Evolutionary conservation across 208 protist species (phyloP).

Genomic region (Trypanosoma rangeli): DNA sequence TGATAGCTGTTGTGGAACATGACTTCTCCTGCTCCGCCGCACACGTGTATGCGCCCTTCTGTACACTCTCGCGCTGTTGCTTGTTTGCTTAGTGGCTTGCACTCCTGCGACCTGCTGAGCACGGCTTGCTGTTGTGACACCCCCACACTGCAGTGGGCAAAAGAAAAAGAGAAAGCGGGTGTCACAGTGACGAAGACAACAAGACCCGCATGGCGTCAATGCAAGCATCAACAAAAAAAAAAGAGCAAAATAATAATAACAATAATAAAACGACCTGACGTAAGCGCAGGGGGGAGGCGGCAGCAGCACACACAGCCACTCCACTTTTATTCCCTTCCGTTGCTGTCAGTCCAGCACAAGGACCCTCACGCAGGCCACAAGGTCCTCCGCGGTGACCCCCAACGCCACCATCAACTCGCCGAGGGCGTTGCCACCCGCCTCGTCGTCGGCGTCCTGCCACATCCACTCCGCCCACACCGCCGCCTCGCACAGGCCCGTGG

Average conservation of each 20-base stretch:
- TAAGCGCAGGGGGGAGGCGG: no score
- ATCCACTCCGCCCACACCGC: conserved; percentile 29
- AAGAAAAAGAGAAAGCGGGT: conserved; percentile 10
- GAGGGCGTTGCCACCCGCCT: conserved; percentile 33
- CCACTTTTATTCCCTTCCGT: background rate
- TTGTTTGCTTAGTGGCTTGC: background rate
- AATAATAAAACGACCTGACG: no score
- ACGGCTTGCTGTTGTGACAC: conserved; percentile 6
- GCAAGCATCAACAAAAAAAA: background rate
- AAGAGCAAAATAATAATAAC: no score
- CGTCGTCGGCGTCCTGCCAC: conserved; percentile 15
- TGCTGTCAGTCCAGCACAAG: conserved; percentile 45
- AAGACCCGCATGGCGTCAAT: conserved; percentile 1
- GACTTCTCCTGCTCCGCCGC: background rate
- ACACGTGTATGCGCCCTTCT: background rate
- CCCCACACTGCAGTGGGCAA: background rate
- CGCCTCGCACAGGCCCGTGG: conserved; percentile 21
- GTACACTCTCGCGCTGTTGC: background rate
- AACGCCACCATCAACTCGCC: conserved; percentile 48
- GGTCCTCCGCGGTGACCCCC: conserved; percentile 35
- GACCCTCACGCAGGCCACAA: conserved; percentile 39
- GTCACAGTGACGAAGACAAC: conserved; percentile 3
- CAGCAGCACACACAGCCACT: no score
- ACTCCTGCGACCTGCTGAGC: no score
- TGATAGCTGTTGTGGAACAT: conserved; percentile 99